These are phyloP conservation scores for Aristolochia californica DNA, from an alignment of 164 flowering plant species.

Conservation along the genomic window DNA sequence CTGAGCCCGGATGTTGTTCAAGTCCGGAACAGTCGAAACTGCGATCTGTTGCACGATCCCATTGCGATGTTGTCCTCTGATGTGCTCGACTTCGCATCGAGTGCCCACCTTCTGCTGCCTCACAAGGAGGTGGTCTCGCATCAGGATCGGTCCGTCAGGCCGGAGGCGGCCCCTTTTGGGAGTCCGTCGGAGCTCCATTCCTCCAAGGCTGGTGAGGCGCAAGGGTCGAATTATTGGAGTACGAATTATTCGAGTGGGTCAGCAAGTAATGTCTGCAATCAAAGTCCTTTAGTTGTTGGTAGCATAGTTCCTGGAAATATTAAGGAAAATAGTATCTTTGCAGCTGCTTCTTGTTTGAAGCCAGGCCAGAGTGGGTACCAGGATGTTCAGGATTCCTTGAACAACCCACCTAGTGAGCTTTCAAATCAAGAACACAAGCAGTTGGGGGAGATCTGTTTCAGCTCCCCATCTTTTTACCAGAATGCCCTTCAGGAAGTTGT, in stretches of 20 bases:
- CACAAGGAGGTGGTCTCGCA: conserved; percentile 10
- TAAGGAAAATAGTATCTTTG: too few relatives aligned
- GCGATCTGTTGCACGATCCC: conserved; percentile 11
- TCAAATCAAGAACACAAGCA: too few relatives aligned
- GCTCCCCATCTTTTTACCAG: conserved; percentile 21
- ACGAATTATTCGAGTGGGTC: conserved; percentile 18
- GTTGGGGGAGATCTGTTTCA: too few relatives aligned
- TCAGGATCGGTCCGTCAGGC: conserved; percentile 8
- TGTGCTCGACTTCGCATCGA: conserved; percentile 20
- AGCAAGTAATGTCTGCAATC: conserved; percentile 15
- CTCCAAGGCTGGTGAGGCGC: conserved; percentile 13
- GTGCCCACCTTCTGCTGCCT: conserved; percentile 7
- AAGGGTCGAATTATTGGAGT: conserved; percentile 27
- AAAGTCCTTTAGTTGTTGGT: conserved; percentile 13
- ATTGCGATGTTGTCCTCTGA: conserved; percentile 23
- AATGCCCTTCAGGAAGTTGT: conserved; percentile 27
- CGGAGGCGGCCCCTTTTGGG: conserved; percentile 11
- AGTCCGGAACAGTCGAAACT: conserved; percentile 15
- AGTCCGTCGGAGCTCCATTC: conserved; percentile 4
- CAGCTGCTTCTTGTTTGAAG: neutral
- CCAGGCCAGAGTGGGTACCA: conserved; percentile 20
- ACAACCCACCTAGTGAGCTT: conserved; percentile 16
- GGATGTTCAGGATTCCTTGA: conserved; percentile 20
- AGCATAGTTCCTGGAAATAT: conserved; percentile 13
- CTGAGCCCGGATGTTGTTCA: conserved; percentile 20